Base-by-base conservation (phyloP, 495 filamentous ascomycete genomes). In the Talaromyces thailandensis region DNA sequence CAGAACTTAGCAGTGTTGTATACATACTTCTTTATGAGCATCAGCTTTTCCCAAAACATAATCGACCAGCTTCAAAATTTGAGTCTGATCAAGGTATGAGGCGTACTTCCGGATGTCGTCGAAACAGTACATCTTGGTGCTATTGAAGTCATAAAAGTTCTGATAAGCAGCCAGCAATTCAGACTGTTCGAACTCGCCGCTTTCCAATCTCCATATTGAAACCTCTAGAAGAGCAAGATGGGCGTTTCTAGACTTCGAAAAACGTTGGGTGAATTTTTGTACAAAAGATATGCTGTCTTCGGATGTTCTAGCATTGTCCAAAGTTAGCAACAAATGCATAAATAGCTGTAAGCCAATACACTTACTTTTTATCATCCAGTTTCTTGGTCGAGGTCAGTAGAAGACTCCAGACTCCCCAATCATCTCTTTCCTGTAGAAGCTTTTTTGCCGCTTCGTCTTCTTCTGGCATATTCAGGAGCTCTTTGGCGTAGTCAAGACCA, bases 391-490 rank as follows among this genome's bases (percentile, higher is more conserved):
- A 66, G 26, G 62, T 37, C 32, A 76, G 60, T 43, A 79, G 64
- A 45, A 77, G 68, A n/a, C 78, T 73, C 84, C 84, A 87, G 31
- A 83, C 73, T 52, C 69, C 75, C 81, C 84, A 86, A 60, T 86
- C 82, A 68, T 86, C 82, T 52, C 75, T 78, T 64, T 77, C 72
- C 29, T 76, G 74, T 21, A 79, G 67, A 29, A 51, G 28, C 11
- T 26, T 50, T 14, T 48, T 35, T 25, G 68, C 63, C 16, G 75
- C 76, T 16, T 64, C 67, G 62, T 72, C 70, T 18, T 62, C 66
- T 26, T 73, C 72, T 12, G 67, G 71, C 52, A 76, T 73, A 51
- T 67, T 68, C 62, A 71, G 82, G 55, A 71, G 75, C 25, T 58
- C 62, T 62, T 67, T 78, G 56, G 68, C 76, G 73, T 76, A 81